phyloP scores from a whole-genome alignment of 2,329 filamentous ascomycete genomes.

The Botrytis squamosa region DNA sequence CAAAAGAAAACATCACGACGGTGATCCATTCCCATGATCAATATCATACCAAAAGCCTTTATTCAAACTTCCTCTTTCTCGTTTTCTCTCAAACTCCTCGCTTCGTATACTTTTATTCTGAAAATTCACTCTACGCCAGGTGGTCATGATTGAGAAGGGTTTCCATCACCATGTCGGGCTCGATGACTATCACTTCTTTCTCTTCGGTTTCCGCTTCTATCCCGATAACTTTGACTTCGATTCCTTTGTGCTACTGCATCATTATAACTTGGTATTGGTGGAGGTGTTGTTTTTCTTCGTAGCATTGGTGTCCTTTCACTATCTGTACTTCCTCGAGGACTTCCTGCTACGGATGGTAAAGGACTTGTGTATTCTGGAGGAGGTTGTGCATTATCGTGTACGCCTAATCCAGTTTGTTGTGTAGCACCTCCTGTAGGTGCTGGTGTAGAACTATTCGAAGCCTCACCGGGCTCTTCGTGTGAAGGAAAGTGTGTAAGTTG shows the following conservation, averaged over 20 bases:
- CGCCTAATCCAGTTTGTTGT: constrained; percentile 28
- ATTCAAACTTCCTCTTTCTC: constrained; percentile 15
- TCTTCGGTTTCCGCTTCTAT: constrained; percentile 25
- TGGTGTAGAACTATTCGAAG: constrained; percentile 40
- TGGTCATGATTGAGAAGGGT: constrained; percentile 28
- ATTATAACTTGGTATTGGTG: constrained; percentile 41
- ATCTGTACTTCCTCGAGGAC: constrained; percentile 51
- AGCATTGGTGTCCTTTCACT: constrained; percentile 56
- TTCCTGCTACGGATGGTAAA: constrained; percentile 49
- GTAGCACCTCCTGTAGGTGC: constrained; percentile 26
- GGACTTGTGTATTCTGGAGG: constrained; percentile 73
- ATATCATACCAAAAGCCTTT: constrained; percentile 14
- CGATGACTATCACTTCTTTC: constrained; percentile 27
- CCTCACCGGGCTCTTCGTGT: constrained; percentile 62
- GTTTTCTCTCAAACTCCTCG: constrained; percentile 3
- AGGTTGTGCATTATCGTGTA: constrained; percentile 55
- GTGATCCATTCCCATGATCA: constrained; percentile 1
- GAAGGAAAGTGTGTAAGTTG: constrained; percentile 73
- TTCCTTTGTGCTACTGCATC: constrained; percentile 38
- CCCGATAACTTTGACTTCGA: constrained; percentile 29
- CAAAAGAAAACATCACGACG: not conserved
- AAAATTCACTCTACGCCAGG: not conserved
- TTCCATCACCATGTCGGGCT: constrained; percentile 23
- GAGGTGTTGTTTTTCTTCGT: constrained; percentile 35
- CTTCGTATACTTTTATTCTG: not conserved